Conservation (phyloP, 2,329 filamentous ascomycete species). For the Tolypocladium capitatum region DNA sequence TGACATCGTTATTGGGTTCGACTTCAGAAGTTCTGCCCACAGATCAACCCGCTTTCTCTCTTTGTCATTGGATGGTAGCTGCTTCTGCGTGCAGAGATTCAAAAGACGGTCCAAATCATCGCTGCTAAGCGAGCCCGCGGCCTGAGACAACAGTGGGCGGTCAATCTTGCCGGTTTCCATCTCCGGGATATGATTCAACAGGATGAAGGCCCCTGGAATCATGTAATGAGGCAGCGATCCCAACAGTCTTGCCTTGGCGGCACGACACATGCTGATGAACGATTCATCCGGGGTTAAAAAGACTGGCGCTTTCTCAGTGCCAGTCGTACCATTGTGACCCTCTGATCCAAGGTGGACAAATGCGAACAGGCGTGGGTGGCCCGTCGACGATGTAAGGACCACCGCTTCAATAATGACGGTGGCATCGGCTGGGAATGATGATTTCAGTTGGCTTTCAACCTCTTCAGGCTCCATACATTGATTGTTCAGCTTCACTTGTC, state of each 20-base stretch:
- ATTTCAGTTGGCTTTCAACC: not conserved
- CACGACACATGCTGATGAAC: not conserved
- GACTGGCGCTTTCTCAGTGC: not conserved
- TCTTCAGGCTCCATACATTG: constrained; percentile 2
- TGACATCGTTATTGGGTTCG: not conserved
- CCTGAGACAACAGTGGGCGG: not conserved
- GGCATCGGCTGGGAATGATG: not conserved
- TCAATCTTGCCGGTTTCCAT: constrained; percentile 1
- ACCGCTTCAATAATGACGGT: not conserved
- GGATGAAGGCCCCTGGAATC: constrained; percentile 27
- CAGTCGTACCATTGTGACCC: not conserved
- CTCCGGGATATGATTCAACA: constrained; percentile 5
- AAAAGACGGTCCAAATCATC: not conserved
- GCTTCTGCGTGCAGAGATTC: not conserved
- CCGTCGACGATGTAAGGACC: not conserved
- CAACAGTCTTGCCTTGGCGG: not conserved
- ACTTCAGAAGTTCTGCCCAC: constrained; percentile 4
- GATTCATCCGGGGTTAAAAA: not conserved
- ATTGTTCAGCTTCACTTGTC: constrained; percentile 2
- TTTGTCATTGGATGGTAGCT: not conserved
- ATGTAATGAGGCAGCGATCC: constrained; percentile 21
- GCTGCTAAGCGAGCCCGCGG: not conserved
- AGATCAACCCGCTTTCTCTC: not conserved
- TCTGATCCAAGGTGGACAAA: not conserved
- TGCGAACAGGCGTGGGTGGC: constrained; percentile 1